A percentile compares a stretch with the other conserved stretches of the same genome.
Conservation (phyloP, 2,329 filamentous ascomycete genomes). For the Blumeriella jaapii region DNA sequence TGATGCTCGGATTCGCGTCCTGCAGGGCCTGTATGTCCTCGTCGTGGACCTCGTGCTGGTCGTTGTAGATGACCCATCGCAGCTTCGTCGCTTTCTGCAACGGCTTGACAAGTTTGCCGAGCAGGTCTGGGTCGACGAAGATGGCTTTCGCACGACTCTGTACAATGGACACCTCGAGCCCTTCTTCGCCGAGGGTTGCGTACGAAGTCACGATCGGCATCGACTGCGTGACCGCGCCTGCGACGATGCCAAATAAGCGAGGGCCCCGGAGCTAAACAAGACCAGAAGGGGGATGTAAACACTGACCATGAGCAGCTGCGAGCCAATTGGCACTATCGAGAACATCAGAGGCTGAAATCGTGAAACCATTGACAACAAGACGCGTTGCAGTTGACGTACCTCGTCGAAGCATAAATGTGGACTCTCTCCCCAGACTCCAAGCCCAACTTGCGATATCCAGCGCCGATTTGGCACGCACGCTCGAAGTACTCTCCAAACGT, state of each 20-base stretch:
- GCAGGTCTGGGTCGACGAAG: constrained; percentile 73
- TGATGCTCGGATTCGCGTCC: constrained; percentile 41
- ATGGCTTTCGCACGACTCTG: constrained; percentile 73
- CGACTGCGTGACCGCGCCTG: constrained; percentile 57
- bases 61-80: constrained; percentile 42
- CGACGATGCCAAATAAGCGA: constrained; percentile 5
- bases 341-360: not conserved
- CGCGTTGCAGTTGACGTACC: constrained; percentile 15
- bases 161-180: constrained; percentile 72
- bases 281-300: not conserved
- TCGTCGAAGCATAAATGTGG: constrained; percentile 69
- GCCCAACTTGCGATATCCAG: constrained; percentile 60
- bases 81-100: constrained; percentile 44
- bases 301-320: constrained; percentile 35
- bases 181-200: constrained; percentile 76
- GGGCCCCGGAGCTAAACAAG: not conserved
- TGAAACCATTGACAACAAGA: not conserved
- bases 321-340: constrained; percentile 32
- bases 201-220: constrained; percentile 89
- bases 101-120: constrained; percentile 45
- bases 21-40: constrained; percentile 40
- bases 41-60: constrained; percentile 35
- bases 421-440: constrained; percentile 53
- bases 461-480: constrained; percentile 52
- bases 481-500: constrained; percentile 67